Evolutionary conservation across 1,284 basidiomycete species (phyloP), one percentile per base, ranked within the genome.

Genomic region (Omphalotus olearius): DNA sequence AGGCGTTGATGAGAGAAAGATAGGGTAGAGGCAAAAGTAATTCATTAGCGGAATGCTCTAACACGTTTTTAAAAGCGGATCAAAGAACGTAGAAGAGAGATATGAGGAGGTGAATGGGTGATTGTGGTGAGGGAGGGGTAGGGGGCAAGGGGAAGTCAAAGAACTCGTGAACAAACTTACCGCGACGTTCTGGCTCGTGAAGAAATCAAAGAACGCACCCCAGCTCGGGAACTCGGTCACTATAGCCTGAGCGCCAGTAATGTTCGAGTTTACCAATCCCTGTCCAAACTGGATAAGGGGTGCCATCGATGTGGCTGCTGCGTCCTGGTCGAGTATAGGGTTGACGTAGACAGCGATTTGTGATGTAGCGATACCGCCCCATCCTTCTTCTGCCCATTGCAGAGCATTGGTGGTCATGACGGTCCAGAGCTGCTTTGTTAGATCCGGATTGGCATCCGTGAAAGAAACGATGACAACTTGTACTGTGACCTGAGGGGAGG

Each of bases 281-380:
- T 65, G 48, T 0, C 67, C 72, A 38, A 73, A 69, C 1, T 69
- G 60, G 13, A 74, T 57, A 28, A 78, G 52, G 14, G 74, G 67
- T n/a, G 63, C 61, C 68, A 76, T 69, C 9, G 73, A 71, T 33
- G 54, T 59, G n/a, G 60, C 56, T 1, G 74, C 72, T 0, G 66
- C 62, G 0, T 57, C 62, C 26, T 62, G 51, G 23, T 59, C 62
- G 30, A 69, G 56, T 10, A 38, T 54, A 5, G 60, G 58, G 25
- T 57, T 61, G 30, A 57, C 42, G 30, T 53, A 53, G 14, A 57
- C 49, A 16, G 53, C 54, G 28, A 48, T 49, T 33, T 53, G 26
- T 1, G 56, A 38, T 13, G 36, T 36, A 13, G 55, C 45, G 25
- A 55, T 38, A 17, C 66, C 68, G n/a, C 70, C 70, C 70, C 70